phyloP scores from a whole-genome alignment of 495 filamentous ascomycete genomes.

The Ramalina peruviana region DNA sequence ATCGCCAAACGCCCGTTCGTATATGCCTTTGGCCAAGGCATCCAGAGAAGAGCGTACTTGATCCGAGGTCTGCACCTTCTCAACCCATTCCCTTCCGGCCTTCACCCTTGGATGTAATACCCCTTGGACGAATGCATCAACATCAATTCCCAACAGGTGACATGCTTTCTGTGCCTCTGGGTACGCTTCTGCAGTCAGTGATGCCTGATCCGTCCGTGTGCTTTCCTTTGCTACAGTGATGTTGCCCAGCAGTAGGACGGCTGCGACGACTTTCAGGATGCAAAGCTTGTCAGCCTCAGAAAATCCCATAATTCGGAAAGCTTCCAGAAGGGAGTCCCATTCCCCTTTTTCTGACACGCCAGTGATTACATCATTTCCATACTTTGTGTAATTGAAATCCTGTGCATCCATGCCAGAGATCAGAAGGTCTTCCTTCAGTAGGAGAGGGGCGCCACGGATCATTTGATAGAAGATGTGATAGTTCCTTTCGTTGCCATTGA shows the following conservation, averaged over 20 bases:
- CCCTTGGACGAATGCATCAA: constrained; percentile 75
- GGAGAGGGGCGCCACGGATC: constrained; percentile 61
- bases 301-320: constrained; percentile 91
- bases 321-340: constrained; percentile 80
- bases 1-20: constrained; percentile 89
- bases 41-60: constrained; percentile 85
- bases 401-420: constrained; percentile 58
- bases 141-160: constrained; percentile 65
- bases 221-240: constrained; percentile 81
- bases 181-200: constrained; percentile 57
- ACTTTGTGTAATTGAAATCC: constrained; percentile 81
- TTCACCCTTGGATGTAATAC: constrained; percentile 86
- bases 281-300: constrained; percentile 69
- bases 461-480: constrained; percentile 99
- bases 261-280: constrained; percentile 77
- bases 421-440: constrained; percentile 61
- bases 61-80: constrained; percentile 93
- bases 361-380: constrained; percentile 78
- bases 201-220: constrained; percentile 77
- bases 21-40: constrained; percentile 91
- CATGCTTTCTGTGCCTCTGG: constrained; percentile 64
- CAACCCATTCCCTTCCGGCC: constrained; percentile 94
- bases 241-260: constrained; percentile 88
- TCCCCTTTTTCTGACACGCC: constrained; percentile 88
- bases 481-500: constrained; percentile 77